Conservation (phyloP, 2,329 filamentous ascomycete species). For the Cladophialophora exuberans region DNA sequence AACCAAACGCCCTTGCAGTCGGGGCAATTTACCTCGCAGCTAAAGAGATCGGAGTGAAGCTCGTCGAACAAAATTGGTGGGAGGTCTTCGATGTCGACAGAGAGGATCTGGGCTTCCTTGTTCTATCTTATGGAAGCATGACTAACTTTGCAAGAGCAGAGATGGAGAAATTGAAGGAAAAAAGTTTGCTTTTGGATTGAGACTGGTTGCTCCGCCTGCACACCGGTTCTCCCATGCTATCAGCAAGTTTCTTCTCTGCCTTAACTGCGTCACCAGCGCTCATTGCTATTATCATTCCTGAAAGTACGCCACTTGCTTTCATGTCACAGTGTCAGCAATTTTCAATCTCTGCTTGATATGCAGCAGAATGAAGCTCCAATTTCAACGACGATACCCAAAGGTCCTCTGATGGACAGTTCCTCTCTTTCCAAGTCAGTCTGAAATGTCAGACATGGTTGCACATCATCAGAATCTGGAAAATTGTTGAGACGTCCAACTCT, state of each 20-base stretch:
- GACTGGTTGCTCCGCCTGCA: background rate
- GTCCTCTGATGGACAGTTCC: too few relatives aligned
- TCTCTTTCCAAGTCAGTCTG: background rate
- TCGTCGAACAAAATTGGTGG: constrained; percentile 89
- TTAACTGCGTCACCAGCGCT: background rate
- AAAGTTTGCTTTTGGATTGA: constrained; percentile 21
- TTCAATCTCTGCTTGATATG: too few relatives aligned
- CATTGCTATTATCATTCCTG: too few relatives aligned
- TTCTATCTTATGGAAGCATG: constrained; percentile 81
- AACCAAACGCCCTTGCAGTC: constrained; percentile 81
- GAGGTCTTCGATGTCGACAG: constrained; percentile 95
- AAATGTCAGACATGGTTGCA: background rate
- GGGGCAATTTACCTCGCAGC: constrained; percentile 91
- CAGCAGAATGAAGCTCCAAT: background rate
- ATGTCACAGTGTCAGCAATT: too few relatives aligned
- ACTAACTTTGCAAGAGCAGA: constrained; percentile 69
- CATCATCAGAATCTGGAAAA: background rate
- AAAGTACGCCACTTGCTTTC: too few relatives aligned
- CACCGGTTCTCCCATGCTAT: background rate
- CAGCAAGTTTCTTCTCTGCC: background rate
- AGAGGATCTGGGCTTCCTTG: constrained; percentile 90
- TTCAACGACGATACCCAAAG: background rate
- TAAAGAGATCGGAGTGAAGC: constrained; percentile 72
- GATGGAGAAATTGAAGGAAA: constrained; percentile 55
- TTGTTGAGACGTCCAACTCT: too few relatives aligned